Evolutionary conservation across 75 land plant species (phyloP), one percentile per base, ranked within the genome.

Genomic region (Larix kaempferi): DNA sequence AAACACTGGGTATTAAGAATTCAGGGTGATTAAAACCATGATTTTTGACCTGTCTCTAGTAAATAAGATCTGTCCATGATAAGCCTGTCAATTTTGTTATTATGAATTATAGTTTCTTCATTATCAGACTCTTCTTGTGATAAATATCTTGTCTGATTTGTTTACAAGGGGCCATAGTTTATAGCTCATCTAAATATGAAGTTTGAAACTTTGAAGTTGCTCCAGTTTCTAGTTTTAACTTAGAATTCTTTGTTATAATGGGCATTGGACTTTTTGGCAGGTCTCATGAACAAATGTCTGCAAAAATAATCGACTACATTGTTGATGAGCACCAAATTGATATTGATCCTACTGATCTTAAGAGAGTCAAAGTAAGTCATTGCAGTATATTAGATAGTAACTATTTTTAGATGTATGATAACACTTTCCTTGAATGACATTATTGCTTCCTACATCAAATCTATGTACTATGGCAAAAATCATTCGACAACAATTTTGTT

Each of bases 261-360:
- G 49, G 8, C 49, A 74, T 60, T 39, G 16, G 23, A 26, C 5
- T 56, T 21, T 78, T 71, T 44, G 78, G 41, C 84, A 95, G 98
- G 98, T 84, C 85, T 76, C 98, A 95, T 75, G 98, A 95, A 69
- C 80, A 91, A 21, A 95, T 93, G 98, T 93, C 98, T 27, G 82
- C 74, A 74, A 81, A 84, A 78, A 87, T 95, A 92, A 80, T 93
- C 35, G 94, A 95, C 63, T 82, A 91, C 82, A 91, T 93, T 35
- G 90, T 89, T 56, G 96, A 93, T 87, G 82, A 83, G 67, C 94
- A 95, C 78, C 27, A 88, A 74, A 95, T 95, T 84, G 98, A 95
- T 55, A 90, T 93, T 65, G 91, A 90, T 65, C 17, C 84, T 61
- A 69, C 72, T 26, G 69, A 74, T 59, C 75, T 91, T 25, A 89